phyloP scores from a whole-genome alignment of 2,329 filamentous ascomycete genomes.

The Dactylellina sp. region DNA sequence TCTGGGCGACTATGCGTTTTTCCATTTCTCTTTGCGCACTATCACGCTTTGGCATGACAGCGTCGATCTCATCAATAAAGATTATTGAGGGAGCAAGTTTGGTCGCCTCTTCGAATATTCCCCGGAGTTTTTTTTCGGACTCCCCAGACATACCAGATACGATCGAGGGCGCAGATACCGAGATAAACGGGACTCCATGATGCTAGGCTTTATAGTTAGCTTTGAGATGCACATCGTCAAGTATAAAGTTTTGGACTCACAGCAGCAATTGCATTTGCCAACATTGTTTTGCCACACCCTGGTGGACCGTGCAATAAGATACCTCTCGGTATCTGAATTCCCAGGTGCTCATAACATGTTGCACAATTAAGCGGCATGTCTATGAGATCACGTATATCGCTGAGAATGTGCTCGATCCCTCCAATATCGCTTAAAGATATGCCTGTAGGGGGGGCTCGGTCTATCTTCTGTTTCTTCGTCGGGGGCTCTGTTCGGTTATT shows the following conservation, averaged over 20 bases:
- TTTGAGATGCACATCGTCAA: background rate
- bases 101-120: constrained; percentile 88
- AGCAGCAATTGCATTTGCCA: constrained; percentile 82
- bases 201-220: constrained; percentile 61
- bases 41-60: constrained; percentile 87
- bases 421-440: constrained; percentile 78
- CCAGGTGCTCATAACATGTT: constrained; percentile 73
- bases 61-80: constrained; percentile 92
- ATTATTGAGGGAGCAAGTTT: constrained; percentile 86
- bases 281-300: constrained; percentile 86
- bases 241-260: constrained; percentile 61
- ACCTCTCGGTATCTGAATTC: constrained; percentile 77
- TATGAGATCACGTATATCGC: constrained; percentile 76
- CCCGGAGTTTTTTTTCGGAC: constrained; percentile 85
- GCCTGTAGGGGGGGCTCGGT: constrained; percentile 75
- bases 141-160: constrained; percentile 90
- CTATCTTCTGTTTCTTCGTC: constrained; percentile 75
- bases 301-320: constrained; percentile 85
- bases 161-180: constrained; percentile 83
- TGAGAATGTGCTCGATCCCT: constrained; percentile 78
- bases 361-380: constrained; percentile 78
- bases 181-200: constrained; percentile 80
- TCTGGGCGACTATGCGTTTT: constrained; percentile 83
- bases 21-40: constrained; percentile 89
- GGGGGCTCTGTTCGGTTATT: constrained; percentile 61